phyloP scores from a whole-genome alignment of 139 green algal genomes.

The Ettlia oleoabundans region DNA sequence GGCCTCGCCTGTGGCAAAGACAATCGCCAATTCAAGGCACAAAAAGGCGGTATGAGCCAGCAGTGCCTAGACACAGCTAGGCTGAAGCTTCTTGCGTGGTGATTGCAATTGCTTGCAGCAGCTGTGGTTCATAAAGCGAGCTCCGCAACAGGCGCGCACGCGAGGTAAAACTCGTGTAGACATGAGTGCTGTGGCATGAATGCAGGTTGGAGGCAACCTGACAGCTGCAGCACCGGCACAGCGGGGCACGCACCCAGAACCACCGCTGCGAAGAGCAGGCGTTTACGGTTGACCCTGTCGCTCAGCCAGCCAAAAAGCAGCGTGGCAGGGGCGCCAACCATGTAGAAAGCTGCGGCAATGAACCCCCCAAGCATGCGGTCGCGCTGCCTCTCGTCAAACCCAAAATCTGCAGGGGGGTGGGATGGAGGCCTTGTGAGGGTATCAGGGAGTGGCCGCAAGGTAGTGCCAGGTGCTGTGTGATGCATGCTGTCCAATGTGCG shows the following conservation, averaged over 20 bases:
- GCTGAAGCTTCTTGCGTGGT: too few relatives aligned
- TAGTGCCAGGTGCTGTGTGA: too few relatives aligned
- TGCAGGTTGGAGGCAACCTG: neutral
- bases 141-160: too few relatives aligned
- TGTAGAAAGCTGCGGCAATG: conserved; percentile 85
- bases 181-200: neutral
- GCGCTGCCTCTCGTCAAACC: conserved; percentile 68
- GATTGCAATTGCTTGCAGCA: too few relatives aligned
- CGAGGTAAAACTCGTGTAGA: too few relatives aligned
- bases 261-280: conserved; percentile 77
- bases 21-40: neutral
- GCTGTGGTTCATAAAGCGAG: too few relatives aligned
- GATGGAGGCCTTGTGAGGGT: too few relatives aligned
- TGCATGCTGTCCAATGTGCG: too few relatives aligned
- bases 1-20: conserved; percentile 56
- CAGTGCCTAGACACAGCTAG: too few relatives aligned
- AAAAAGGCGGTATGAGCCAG: too few relatives aligned
- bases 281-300: conserved; percentile 66
- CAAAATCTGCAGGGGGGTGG: conserved; percentile 70
- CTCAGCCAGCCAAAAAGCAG: conserved; percentile 76
- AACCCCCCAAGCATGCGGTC: conserved; percentile 76
- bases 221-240: too few relatives aligned
- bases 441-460: too few relatives aligned
- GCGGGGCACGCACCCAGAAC: conserved; percentile 73
- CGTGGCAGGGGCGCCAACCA: conserved; percentile 75